Evolutionary conservation across 2,329 filamentous ascomycete species (phyloP).

Genomic region (Aspergillus neotritici): DNA sequence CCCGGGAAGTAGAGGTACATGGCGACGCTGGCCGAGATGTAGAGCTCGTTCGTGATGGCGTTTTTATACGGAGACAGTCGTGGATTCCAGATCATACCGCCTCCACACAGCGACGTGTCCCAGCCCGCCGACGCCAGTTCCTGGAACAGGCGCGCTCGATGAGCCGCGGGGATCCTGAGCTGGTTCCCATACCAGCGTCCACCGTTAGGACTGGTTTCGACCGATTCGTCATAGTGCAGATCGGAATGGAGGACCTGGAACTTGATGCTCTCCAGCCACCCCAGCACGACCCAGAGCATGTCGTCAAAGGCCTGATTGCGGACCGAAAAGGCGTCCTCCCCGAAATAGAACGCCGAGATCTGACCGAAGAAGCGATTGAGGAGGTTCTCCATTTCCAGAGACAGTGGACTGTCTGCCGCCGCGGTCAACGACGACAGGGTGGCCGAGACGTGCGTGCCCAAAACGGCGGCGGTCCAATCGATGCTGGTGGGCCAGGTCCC

Average conservation of each 20-base stretch:
- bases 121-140: slow-evolving; percentile 72
- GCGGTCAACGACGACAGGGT: slow-evolving; percentile 64
- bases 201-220: slow-evolving; percentile 17
- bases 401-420: slow-evolving; percentile 43
- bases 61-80: slow-evolving; percentile 82
- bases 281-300: slow-evolving; percentile 90
- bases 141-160: slow-evolving; percentile 80
- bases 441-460: slow-evolving; percentile 72
- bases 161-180: slow-evolving; percentile 71
- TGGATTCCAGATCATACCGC: slow-evolving; percentile 90
- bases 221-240: slow-evolving; percentile 49
- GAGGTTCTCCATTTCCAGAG: slow-evolving; percentile 63
- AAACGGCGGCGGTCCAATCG: slow-evolving; percentile 88
- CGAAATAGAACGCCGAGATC: slow-evolving; percentile 72
- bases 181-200: slow-evolving; percentile 66
- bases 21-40: slow-evolving; percentile 71
- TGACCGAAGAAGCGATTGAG: slow-evolving; percentile 79
- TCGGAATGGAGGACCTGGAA: slow-evolving; percentile 67
- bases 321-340: slow-evolving; percentile 71
- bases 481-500: slow-evolving; percentile 82
- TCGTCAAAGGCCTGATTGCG: slow-evolving; percentile 82
- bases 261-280: slow-evolving; percentile 77
- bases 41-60: slow-evolving; percentile 90
- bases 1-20: slow-evolving; percentile 92
- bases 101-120: slow-evolving; percentile 73